Evolutionary conservation across 2,329 filamentous ascomycete species (phyloP).

Genomic region (Colletotrichum destructivum): DNA sequence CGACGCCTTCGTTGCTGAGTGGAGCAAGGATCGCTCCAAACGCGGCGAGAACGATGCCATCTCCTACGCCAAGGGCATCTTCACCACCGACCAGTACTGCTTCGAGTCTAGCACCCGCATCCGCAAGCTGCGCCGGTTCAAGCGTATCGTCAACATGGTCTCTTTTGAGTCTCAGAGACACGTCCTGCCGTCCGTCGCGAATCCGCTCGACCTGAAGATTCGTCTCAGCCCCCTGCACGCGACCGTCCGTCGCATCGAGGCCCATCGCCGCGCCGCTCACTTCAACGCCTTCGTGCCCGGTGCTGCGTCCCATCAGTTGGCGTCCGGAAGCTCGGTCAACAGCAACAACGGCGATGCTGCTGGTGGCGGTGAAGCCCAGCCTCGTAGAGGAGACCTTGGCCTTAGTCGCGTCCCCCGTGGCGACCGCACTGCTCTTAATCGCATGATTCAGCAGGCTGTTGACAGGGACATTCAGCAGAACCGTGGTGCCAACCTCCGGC

Average conservation of each 20-base stretch:
- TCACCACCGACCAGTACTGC: constrained; percentile 24
- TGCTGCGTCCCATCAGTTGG: background rate
- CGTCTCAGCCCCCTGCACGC: constrained; percentile 2
- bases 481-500: no score
- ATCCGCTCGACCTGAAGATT: background rate
- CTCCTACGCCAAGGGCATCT: constrained; percentile 22
- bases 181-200: constrained; percentile 18
- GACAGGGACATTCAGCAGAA: no score
- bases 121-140: constrained; percentile 27
- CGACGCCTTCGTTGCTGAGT: constrained; percentile 10
- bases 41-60: background rate
- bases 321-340: no score
- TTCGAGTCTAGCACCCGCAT: constrained; percentile 23
- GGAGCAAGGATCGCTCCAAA: constrained; percentile 3
- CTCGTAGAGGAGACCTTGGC: background rate
- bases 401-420: background rate
- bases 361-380: accelerated
- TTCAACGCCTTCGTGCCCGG: background rate
- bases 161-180: background rate
- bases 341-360: background rate
- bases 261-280: background rate
- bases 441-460: no score
- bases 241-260: background rate
- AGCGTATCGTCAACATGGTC: constrained; percentile 29
- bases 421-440: background rate